Evolutionary conservation across 2,329 filamentous ascomycete genomes (phyloP), one percentile per base, ranked within the genome.

Genomic region (Exophiala bonariae): DNA sequence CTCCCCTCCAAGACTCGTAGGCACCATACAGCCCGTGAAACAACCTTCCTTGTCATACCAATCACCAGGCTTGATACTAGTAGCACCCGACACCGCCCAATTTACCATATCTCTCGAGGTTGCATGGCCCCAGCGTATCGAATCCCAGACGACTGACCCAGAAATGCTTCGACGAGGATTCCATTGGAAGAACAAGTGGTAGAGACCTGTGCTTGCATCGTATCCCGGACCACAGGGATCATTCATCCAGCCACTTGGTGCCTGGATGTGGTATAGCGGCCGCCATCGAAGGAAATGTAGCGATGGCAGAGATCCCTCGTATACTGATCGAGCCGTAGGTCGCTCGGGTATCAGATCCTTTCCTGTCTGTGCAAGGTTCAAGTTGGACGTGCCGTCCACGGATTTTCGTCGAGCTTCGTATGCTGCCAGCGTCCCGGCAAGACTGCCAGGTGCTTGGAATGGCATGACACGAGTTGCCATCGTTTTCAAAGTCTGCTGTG

Each of bases 111-210:
- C 66, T 3, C 33, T 45, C 3, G 68, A 71, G 3, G 61, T 65
- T 9, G 68, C 62, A 45, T 66, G 61, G 4, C 69, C 68, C 71
- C 71, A 74, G 5, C 65, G 63, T 8, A 73, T 69, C 28, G 71
- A 63, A 4, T 68, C 71, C 71, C 71, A 74, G 3, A 66, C 63
- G 10, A 73, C 66, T 32, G 71, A 64, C 7, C 67, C 70, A 66
- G 69, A 72, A 28, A 69, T 65, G 20, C 69, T 66, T 6, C 63
- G 64, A 20, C 63, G 60, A 0, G 68, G 69, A 50, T 72, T 73
- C 63, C 69, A 72, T 58, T 74, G 71, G 39, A 67, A 74, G 14
- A 62, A 65, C 2, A 73, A 16, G 44, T 73, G 70, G 34, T 73
- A 74, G 4, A 65, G 52, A 4, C 61, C 60, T 8, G 67, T 72